Evolutionary conservation across 345 rosid species (phyloP).

Genomic region (Excoecaria agallocha): DNA sequence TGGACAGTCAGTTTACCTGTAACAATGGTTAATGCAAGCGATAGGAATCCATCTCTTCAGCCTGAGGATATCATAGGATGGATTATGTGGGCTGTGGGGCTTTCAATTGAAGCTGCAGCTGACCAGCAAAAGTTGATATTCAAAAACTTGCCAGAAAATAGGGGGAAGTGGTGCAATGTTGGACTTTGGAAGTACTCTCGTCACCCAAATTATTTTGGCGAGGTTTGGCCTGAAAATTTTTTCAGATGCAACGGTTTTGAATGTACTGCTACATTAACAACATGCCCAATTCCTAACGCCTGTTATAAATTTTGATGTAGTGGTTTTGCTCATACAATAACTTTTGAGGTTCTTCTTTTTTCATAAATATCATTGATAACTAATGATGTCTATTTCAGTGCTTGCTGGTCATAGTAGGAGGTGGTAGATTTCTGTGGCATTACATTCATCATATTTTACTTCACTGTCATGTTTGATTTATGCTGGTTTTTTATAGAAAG

Average conservation of each 20-base stretch:
- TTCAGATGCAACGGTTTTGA: not conserved
- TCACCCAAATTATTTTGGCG: conserved; percentile 94
- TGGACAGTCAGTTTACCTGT: conserved; percentile 94
- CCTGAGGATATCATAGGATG: conserved; percentile 77
- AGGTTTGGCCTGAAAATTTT: conserved; percentile 46
- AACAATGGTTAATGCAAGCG: conserved; percentile 79
- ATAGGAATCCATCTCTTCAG: conserved; percentile 56
- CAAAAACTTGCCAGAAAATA: conserved; percentile 71
- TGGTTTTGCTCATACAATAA: not conserved
- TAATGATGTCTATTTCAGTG: not conserved
- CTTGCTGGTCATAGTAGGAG: not conserved
- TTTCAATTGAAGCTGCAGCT: conserved; percentile 61
- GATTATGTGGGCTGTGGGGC: conserved; percentile 74
- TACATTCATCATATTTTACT: not conserved
- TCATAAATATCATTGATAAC: not conserved
- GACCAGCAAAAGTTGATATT: conserved; percentile 86
- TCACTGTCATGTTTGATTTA: not conserved
- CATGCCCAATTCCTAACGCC: not conserved
- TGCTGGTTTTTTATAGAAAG: too few species aligned
- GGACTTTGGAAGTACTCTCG: conserved; percentile 87
- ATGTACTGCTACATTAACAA: not conserved
- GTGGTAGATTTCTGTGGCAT: not conserved
- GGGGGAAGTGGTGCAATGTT: conserved; percentile 79
- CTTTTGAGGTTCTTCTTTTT: not conserved
- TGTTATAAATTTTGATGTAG: not conserved